phyloP scores from a whole-genome alignment of 2,329 filamentous ascomycete species.

The Tolypocladium tundrense region DNA sequence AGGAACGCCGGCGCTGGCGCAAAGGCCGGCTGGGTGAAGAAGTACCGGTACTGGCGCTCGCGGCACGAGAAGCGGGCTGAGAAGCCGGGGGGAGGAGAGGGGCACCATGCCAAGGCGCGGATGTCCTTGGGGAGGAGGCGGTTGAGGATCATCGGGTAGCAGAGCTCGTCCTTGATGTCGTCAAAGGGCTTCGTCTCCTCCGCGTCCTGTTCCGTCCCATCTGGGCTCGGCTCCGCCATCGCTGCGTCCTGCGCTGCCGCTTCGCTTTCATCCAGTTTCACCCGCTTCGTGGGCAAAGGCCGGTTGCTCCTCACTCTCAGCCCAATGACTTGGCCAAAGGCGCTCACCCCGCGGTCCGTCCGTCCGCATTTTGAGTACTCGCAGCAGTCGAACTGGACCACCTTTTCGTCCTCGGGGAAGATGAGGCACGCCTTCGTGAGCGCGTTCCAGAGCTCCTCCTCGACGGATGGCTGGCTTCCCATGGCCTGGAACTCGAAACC shows the following conservation, averaged over 20 bases:
- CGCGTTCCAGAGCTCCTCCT: slow-evolving; percentile 90
- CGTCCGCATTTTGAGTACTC: slow-evolving; percentile 94
- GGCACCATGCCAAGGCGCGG: slow-evolving; percentile 86
- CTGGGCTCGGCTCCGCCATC: not conserved
- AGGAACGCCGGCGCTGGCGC: slow-evolving; percentile 40
- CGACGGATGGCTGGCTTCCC: slow-evolving; percentile 68
- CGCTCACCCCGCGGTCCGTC: slow-evolving; percentile 87
- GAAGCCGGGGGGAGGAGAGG: slow-evolving; percentile 66
- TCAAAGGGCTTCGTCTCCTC: slow-evolving; percentile 35
- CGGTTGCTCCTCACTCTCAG: slow-evolving; percentile 71
- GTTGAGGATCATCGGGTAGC: slow-evolving; percentile 78
- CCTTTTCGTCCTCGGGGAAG: slow-evolving; percentile 51
- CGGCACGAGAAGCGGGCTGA: slow-evolving; percentile 88
- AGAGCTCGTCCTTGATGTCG: slow-evolving; percentile 68
- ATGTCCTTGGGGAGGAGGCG: slow-evolving; percentile 83
- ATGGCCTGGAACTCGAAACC: slow-evolving; percentile 81
- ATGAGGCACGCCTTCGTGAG: slow-evolving; percentile 75
- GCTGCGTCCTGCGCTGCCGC: slow-evolving; percentile 7
- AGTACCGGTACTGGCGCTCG: slow-evolving; percentile 88
- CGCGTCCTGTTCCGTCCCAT: slow-evolving; percentile 8
- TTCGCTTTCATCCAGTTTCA: slow-evolving; percentile 13
- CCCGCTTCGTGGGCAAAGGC: slow-evolving; percentile 37
- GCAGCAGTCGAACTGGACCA: slow-evolving; percentile 70
- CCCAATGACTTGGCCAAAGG: slow-evolving; percentile 90
- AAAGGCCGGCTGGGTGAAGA: slow-evolving; percentile 92